Percentiles rank a stretch among this genome's conserved stretches.
Conservation (phyloP, 768 basidiomycete species). For the Russula compacta region DNA sequence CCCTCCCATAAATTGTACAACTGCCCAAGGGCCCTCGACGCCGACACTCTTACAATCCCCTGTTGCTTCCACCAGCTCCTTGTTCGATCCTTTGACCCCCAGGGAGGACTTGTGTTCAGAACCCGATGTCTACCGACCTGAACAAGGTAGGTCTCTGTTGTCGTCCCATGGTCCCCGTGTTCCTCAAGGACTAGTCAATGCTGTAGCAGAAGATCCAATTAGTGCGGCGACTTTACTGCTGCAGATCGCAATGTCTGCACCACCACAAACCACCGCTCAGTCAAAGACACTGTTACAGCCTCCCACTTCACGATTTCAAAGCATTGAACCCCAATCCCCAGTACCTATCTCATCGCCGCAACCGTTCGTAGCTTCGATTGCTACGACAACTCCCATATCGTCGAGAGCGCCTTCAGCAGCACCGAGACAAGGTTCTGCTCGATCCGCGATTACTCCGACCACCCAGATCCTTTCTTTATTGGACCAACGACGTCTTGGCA, state of each 20-base stretch:
- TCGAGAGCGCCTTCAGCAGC: conserved; percentile 5
- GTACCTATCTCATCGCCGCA: not conserved
- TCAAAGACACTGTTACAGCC: conserved; percentile 1
- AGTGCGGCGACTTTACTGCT: conserved; percentile 18
- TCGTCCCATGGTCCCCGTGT: not conserved
- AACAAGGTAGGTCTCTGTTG: conserved; percentile 17
- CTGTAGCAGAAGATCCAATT: conserved; percentile 20
- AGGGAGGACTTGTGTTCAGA: conserved; percentile 30
- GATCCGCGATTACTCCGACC: conserved; percentile 1
- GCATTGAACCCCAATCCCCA: not conserved
- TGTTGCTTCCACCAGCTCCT: conserved; percentile 17
- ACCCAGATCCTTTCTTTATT: conserved; percentile 19
- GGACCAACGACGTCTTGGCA: conserved; percentile 14
- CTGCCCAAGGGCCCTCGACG: conserved; percentile 2
- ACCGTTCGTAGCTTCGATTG: not conserved
- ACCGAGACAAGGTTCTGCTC: not conserved
- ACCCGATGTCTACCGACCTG: conserved; percentile 26
- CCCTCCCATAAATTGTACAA: conserved; percentile 17
- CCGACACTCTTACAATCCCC: conserved; percentile 20
- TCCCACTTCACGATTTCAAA: not conserved
- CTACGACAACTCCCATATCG: not conserved
- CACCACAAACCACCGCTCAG: conserved; percentile 7
- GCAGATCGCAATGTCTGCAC: conserved; percentile 3
- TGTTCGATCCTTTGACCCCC: conserved; percentile 26
- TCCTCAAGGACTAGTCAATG: conserved; percentile 5